Percentiles rank a stretch among this genome's conserved stretches.
Conservation (phyloP, 108 stramenopile species). For the Cyclotella choctawhatcheeana region DNA sequence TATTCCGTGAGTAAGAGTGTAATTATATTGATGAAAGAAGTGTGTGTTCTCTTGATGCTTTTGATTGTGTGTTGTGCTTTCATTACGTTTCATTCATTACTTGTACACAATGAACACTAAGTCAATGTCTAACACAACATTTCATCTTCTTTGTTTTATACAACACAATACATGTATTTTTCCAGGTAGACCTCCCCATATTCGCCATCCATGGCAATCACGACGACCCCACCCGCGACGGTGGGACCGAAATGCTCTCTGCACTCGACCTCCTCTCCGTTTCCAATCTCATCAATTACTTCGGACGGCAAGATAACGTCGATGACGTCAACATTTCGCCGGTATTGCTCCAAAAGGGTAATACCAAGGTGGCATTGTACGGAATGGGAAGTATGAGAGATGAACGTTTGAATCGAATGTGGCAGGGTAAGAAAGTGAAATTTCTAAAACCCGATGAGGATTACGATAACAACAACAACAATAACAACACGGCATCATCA, state of each 20-base stretch:
- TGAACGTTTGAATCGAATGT: slow-evolving; percentile 97
- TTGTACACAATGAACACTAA: too few species aligned
- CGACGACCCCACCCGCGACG: slow-evolving; percentile 94
- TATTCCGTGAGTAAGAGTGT: slow-evolving; percentile 72
- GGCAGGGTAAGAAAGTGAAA: slow-evolving; percentile 84
- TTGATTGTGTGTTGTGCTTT: too few species aligned
- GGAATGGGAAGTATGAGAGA: slow-evolving; percentile 97
- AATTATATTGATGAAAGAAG: too few species aligned
- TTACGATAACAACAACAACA: slow-evolving; percentile 36
- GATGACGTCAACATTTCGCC: slow-evolving; percentile 90
- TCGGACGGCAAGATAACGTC: slow-evolving; percentile 91
- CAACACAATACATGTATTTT: neutral
- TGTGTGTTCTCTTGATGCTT: neutral
- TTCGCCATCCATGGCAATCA: slow-evolving; percentile 99
- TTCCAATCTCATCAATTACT: slow-evolving; percentile 95
- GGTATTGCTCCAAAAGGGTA: slow-evolving; percentile 91
- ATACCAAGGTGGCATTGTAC: slow-evolving; percentile 91
- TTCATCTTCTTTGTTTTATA: too few species aligned
- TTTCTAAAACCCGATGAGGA: slow-evolving; percentile 68
- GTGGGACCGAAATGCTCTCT: slow-evolving; percentile 75
- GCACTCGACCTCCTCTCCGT: slow-evolving; percentile 91
- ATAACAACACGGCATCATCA: slow-evolving; percentile 34
- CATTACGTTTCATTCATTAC: too few species aligned
- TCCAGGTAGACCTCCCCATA: slow-evolving; percentile 90
- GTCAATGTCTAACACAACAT: too few species aligned